A percentile compares a stretch with the other conserved stretches of the same genome.
These are phyloP conservation scores for Mycena galericulata DNA, from an alignment of 768 basidiomycete species.

Conservation along the genomic window DNA sequence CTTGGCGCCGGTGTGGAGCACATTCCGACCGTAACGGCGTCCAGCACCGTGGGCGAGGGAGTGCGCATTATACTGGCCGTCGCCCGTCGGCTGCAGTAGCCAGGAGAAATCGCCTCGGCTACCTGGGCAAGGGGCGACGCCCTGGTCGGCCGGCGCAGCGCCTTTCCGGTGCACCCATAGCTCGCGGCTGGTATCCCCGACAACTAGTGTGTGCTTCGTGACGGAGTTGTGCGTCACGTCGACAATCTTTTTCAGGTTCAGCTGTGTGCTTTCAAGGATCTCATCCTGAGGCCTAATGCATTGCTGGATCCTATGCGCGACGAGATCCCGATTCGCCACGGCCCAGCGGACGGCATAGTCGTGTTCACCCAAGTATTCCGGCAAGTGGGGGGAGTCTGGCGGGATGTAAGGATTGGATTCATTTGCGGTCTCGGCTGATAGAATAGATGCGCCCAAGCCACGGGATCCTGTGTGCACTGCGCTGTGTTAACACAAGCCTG, in stretches of 20 bases:
- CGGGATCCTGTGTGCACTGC: constrained; percentile 54
- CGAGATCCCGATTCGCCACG: constrained; percentile 51
- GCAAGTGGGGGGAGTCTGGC: constrained; percentile 43
- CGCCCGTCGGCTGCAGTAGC: constrained; percentile 48
- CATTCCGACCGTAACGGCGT: constrained; percentile 48
- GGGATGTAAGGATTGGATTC: constrained; percentile 52
- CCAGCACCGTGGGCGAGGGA: constrained; percentile 56
- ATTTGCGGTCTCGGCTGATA: constrained; percentile 42
- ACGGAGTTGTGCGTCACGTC: constrained; percentile 56
- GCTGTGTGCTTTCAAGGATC: neutral
- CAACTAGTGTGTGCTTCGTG: constrained; percentile 36
- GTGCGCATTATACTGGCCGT: constrained; percentile 48
- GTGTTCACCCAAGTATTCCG: constrained; percentile 47
- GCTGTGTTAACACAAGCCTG: neutral
- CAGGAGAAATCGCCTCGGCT: constrained; percentile 53
- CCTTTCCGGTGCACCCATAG: constrained; percentile 55
- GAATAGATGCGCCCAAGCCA: constrained; percentile 49
- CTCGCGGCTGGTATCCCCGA: constrained; percentile 35
- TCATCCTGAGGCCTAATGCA: constrained; percentile 41
- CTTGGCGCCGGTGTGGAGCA: constrained; percentile 45
- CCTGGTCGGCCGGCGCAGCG: constrained; percentile 51
- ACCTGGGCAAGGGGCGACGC: constrained; percentile 52
- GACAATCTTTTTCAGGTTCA: constrained; percentile 39
- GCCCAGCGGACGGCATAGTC: constrained; percentile 55
- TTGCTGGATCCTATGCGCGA: constrained; percentile 50